Conservation (phyloP, 768 basidiomycete genomes). For the Pleurotus citrinopileatus region DNA sequence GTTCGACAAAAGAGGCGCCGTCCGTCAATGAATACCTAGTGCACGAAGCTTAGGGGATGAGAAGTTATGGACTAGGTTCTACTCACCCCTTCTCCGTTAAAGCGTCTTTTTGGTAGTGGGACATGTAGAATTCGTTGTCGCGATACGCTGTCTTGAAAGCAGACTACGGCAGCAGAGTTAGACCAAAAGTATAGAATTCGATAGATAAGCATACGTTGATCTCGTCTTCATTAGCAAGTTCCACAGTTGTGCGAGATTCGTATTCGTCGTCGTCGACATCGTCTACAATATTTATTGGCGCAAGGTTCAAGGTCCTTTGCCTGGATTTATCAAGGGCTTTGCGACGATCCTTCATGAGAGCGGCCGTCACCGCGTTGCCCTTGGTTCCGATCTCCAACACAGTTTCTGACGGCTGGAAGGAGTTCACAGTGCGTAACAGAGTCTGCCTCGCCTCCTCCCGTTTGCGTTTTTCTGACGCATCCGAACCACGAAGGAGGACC, state of each 20-base stretch:
- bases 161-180: slow-evolving; percentile 37
- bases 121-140: slow-evolving; percentile 89
- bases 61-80: neutral
- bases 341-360: slow-evolving; percentile 86
- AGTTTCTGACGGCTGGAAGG: slow-evolving; percentile 86
- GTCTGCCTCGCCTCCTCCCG: slow-evolving; percentile 58
- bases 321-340: slow-evolving; percentile 70
- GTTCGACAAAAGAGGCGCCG: slow-evolving; percentile 83
- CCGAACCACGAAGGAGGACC: slow-evolving; percentile 47
- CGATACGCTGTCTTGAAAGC: slow-evolving; percentile 63
- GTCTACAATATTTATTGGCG: slow-evolving; percentile 26
- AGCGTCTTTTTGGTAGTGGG: slow-evolving; percentile 86
- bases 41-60: slow-evolving; percentile 1
- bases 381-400: slow-evolving; percentile 87
- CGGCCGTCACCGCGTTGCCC: slow-evolving; percentile 57
- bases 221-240: slow-evolving; percentile 79
- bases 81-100: slow-evolving; percentile 86
- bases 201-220: slow-evolving; percentile 52
- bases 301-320: slow-evolving; percentile 34
- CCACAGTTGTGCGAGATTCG: slow-evolving; percentile 34
- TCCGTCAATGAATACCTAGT: slow-evolving; percentile 84
- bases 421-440: slow-evolving; percentile 70
- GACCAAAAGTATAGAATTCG: slow-evolving; percentile 9
- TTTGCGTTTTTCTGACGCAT: slow-evolving; percentile 31
- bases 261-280: slow-evolving; percentile 32